Conservation (phyloP, 2,329 filamentous ascomycete species). For the Xylariales sp. region DNA sequence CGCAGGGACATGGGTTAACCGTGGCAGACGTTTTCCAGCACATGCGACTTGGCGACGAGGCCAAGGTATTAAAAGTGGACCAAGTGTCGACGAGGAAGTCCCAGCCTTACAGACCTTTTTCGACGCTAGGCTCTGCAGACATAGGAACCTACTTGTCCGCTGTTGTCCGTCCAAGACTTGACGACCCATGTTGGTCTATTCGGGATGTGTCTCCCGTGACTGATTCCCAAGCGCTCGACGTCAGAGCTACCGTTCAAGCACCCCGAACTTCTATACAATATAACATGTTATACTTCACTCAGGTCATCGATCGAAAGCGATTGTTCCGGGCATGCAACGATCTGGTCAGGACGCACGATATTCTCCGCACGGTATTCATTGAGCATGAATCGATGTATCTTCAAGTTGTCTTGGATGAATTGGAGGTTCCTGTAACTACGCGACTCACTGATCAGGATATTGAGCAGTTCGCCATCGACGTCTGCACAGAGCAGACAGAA, state of each 20-base stretch:
- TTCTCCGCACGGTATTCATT: background rate
- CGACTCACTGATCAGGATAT: background rate
- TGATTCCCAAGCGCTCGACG: background rate
- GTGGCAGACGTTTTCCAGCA: constrained; percentile 43
- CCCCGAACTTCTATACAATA: background rate
- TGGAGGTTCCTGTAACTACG: background rate
- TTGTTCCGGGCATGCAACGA: background rate
- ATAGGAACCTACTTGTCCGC: background rate
- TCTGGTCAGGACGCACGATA: background rate
- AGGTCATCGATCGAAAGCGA: background rate
- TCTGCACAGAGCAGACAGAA: background rate
- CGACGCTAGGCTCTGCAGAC: background rate
- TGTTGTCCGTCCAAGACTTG: background rate
- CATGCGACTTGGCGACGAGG: constrained; percentile 22
- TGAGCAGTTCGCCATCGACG: background rate
- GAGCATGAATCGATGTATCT: background rate
- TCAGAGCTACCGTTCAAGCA: background rate
- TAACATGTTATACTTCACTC: background rate
- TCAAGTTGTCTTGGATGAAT: background rate
- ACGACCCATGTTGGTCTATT: background rate
- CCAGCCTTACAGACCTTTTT: background rate
- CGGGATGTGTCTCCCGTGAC: background rate
- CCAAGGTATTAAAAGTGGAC: background rate
- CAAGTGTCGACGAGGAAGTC: background rate
- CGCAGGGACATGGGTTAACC: constrained; percentile 35